Percentiles rank a stretch among this genome's conserved stretches.
These are phyloP conservation scores for Aleurites moluccanus DNA, from an alignment of 441 rosid species.

Conservation along the genomic window DNA sequence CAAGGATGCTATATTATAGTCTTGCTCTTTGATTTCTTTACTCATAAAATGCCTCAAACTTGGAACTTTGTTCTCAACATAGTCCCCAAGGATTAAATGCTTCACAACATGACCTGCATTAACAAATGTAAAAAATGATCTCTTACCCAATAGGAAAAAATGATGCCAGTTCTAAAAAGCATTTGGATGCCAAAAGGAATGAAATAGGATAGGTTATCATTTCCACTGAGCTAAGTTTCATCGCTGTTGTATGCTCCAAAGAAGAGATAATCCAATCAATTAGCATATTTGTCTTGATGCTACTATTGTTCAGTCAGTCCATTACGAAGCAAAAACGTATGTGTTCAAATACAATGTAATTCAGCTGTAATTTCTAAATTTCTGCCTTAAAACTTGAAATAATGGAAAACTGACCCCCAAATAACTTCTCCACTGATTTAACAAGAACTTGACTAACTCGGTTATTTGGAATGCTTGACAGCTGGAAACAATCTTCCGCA, in stretches of 20 bases:
- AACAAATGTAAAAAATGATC: background rate
- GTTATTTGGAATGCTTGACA: conserved; percentile 58
- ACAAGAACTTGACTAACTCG: conserved; percentile 50
- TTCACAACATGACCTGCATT: conserved; percentile 52
- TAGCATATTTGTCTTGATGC: background rate
- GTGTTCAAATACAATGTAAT: background rate
- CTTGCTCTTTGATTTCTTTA: conserved; percentile 37
- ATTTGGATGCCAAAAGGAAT: background rate
- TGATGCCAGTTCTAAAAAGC: conserved; percentile 6
- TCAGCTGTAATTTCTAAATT: conserved; percentile 3
- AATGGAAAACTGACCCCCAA: conserved; percentile 48
- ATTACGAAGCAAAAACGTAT: background rate
- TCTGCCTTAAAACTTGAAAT: background rate
- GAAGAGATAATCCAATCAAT: background rate
- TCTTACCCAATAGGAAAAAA: background rate
- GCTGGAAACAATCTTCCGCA: conserved; percentile 76
- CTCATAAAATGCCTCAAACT: conserved; percentile 62
- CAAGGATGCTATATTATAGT: conserved; percentile 56
- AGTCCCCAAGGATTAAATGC: conserved; percentile 59
- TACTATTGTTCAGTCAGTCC: background rate
- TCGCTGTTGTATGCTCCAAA: background rate
- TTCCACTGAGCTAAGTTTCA: background rate
- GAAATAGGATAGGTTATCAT: background rate
- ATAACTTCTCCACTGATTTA: conserved; percentile 56
- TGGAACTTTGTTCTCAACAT: conserved; percentile 56